Conservation (phyloP, 208 protist genomes). For the Lotmaria passim region DNA sequence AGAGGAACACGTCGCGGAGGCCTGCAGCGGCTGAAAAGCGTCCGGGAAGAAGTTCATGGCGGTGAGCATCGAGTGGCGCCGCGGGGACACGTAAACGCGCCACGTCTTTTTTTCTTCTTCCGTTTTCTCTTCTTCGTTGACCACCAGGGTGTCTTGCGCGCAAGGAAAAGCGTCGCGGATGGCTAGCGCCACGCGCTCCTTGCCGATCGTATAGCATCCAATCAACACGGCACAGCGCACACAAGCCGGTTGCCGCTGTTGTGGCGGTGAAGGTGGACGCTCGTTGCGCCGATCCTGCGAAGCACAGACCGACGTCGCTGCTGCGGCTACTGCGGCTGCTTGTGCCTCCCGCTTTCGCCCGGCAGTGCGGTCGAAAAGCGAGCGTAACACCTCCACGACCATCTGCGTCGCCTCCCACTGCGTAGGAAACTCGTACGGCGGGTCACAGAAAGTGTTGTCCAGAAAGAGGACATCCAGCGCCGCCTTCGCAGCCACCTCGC, state of each 20-base stretch:
- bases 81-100: constrained; percentile 37
- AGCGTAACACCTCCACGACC: constrained; percentile 57
- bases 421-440: constrained; percentile 79
- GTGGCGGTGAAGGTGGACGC: neutral
- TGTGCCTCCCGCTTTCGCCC: constrained; percentile 1
- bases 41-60: constrained; percentile 34
- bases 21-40: constrained; percentile 22
- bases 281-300: too few relatives aligned
- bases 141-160: neutral
- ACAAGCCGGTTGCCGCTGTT: neutral
- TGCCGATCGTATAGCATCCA: constrained; percentile 91
- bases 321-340: neutral
- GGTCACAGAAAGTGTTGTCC: constrained; percentile 94
- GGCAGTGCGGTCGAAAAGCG: constrained; percentile 36
- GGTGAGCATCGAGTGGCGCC: constrained; percentile 34
- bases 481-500: constrained; percentile 32
- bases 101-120: neutral
- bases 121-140: neutral
- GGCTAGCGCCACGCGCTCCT: constrained; percentile 86
- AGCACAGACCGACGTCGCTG: neutral
- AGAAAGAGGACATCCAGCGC: constrained; percentile 85
- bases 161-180: constrained; percentile 64
- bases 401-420: constrained; percentile 56
- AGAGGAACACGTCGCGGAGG: neutral
- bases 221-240: constrained; percentile 81